A percentile compares a stretch with the other conserved stretches of the same genome.
phyloP scores from a whole-genome alignment of 148 eudicot genomes.

The Bassia scoparia region DNA sequence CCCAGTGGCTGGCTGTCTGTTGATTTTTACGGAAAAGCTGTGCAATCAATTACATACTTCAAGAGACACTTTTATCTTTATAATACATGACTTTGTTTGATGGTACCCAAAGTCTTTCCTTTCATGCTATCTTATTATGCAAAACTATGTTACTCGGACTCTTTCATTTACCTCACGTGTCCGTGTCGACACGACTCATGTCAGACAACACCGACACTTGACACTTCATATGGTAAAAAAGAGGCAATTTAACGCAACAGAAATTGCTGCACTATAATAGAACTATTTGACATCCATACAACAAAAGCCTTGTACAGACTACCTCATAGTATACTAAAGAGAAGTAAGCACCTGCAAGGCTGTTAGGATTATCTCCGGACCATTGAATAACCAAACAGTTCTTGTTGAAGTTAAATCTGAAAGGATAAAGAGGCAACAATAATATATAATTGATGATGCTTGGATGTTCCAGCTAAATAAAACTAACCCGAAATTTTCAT shows the following conservation, averaged over 20 bases:
- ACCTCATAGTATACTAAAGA: not conserved
- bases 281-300: no score
- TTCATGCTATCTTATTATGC: not conserved
- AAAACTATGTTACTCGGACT: not conserved
- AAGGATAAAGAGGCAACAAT: constrained; percentile 2
- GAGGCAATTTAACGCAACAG: no score
- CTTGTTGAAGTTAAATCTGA: constrained; percentile 55
- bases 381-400: constrained; percentile 69
- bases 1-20: not conserved
- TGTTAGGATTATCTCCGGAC: constrained; percentile 86
- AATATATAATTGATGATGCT: no score
- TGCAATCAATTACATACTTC: not conserved
- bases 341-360: constrained; percentile 50
- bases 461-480: not conserved
- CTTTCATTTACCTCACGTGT: no score
- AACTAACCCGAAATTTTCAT: no score
- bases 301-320: no score
- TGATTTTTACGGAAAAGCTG: not conserved
- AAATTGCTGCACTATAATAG: no score
- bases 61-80: no score
- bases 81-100: not conserved
- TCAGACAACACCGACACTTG: no score
- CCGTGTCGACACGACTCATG: no score
- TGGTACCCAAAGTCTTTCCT: not conserved
- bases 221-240: no score